Conservation (phyloP, 176 grass and related monocot genomes). For the Eragrostis curvula region DNA sequence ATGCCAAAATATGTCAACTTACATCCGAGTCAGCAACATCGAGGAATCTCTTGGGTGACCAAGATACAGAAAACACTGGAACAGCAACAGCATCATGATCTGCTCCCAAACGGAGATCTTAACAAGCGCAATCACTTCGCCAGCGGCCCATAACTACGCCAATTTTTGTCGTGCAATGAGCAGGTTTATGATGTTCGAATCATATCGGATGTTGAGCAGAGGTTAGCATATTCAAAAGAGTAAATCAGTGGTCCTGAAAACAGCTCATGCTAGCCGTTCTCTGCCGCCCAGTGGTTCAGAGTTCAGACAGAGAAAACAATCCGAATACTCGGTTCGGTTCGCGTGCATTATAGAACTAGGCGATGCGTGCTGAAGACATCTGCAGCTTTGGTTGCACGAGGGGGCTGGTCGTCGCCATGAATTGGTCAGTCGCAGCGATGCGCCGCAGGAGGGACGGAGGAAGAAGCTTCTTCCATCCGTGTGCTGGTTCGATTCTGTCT, state of each 20-base stretch:
- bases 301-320: slow-evolving; percentile 24
- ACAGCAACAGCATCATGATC: slow-evolving; percentile 25
- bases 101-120: slow-evolving; percentile 30
- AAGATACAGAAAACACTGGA: slow-evolving; percentile 9
- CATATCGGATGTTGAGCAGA: neutral
- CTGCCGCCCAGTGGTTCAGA: slow-evolving; percentile 2
- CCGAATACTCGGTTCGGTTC: neutral
- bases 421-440: slow-evolving; percentile 24
- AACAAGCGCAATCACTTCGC: slow-evolving; percentile 28
- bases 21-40: slow-evolving; percentile 6
- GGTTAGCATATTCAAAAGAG: neutral
- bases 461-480: slow-evolving; percentile 42
- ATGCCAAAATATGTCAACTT: neutral
- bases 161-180: neutral
- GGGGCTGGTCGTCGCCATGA: slow-evolving; percentile 34
- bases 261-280: slow-evolving; percentile 38
- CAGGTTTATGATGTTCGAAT: slow-evolving; percentile 11
- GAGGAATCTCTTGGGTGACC: slow-evolving; percentile 28
- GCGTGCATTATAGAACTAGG: neutral
- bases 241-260: neutral
- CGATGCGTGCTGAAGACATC: slow-evolving; percentile 35
- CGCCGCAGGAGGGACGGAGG: neutral
- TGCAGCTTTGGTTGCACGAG: slow-evolving; percentile 51
- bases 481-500: slow-evolving; percentile 26
- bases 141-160: neutral